Evolutionary conservation across 768 basidiomycete species (phyloP).

Genomic region (Lentinula boryana): DNA sequence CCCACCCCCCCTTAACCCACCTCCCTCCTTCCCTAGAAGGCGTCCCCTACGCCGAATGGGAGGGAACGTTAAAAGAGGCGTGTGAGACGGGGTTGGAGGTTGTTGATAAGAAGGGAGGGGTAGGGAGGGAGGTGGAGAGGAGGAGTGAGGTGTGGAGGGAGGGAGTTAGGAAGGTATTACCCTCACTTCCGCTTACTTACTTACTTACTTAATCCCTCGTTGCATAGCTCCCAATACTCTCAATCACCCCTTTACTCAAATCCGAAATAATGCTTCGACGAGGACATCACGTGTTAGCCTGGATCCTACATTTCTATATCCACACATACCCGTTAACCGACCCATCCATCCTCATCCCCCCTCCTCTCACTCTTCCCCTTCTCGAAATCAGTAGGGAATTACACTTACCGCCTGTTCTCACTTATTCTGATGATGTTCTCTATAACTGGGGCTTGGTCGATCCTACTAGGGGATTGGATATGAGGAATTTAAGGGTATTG

Average conservation of each 20-base stretch:
- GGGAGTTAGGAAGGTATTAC: conserved; percentile 41
- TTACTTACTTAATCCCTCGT: neutral
- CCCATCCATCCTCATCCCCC: conserved; percentile 55
- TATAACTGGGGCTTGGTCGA: conserved; percentile 72
- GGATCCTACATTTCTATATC: conserved; percentile 73
- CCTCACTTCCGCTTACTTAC: conserved; percentile 1
- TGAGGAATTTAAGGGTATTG: too few relatives aligned
- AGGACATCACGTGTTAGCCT: conserved; percentile 69
- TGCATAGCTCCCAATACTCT: conserved; percentile 51
- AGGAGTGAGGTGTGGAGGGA: conserved; percentile 48
- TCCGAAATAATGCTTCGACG: conserved; percentile 59
- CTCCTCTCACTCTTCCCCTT: conserved; percentile 67
- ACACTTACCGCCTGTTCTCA: conserved; percentile 80
- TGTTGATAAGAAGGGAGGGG: conserved; percentile 41
- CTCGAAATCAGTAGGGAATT: conserved; percentile 64
- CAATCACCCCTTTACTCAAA: conserved; percentile 34
- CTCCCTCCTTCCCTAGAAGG: conserved; percentile 31
- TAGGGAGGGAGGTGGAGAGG: conserved; percentile 27
- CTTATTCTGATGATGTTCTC: conserved; percentile 87
- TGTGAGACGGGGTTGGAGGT: conserved; percentile 44
- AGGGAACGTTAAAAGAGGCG: conserved; percentile 49
- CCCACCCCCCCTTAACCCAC: conserved; percentile 58
- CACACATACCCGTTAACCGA: conserved; percentile 51
- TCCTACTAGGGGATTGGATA: too few relatives aligned
- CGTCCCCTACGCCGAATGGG: conserved; percentile 40